Conservation (phyloP, 2,329 filamentous ascomycete genomes). For the Neopestalotiopsis clavispora region DNA sequence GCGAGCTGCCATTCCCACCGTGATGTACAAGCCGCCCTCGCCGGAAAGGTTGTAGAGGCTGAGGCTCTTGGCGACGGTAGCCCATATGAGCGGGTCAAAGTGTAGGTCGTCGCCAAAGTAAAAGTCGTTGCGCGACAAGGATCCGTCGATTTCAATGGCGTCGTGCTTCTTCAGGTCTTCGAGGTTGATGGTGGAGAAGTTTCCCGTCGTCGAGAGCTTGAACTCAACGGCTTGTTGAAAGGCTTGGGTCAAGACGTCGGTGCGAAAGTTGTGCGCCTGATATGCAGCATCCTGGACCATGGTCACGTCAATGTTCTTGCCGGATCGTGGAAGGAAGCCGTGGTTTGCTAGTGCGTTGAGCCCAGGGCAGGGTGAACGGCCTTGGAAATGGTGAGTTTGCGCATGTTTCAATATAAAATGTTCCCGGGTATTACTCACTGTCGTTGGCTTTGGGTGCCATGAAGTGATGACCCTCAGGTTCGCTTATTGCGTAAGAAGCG, state of each 20-base stretch:
- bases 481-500: not conserved
- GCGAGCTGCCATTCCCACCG: not conserved
- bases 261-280: not conserved
- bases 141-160: slow-evolving; percentile 7
- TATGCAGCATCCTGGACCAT: not conserved
- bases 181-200: slow-evolving; percentile 8
- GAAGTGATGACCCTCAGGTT: not conserved
- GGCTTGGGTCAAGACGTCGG: not conserved
- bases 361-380: slow-evolving; percentile 2
- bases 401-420: not conserved
- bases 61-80: not conserved
- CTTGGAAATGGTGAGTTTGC: not conserved
- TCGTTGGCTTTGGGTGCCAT: not conserved
- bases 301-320: not conserved
- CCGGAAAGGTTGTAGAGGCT: not conserved
- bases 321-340: slow-evolving; percentile 6
- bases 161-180: not conserved
- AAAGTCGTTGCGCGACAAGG: slow-evolving; percentile 1
- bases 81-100: slow-evolving; percentile 3
- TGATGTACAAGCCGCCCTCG: not conserved
- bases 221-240: not conserved
- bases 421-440: not conserved
- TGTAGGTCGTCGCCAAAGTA: slow-evolving; percentile 3
- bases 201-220: not conserved
- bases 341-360: slow-evolving; percentile 16